phyloP scores from a whole-genome alignment of 129 eudicot genomes.

The Tagetes erecta region DNA sequence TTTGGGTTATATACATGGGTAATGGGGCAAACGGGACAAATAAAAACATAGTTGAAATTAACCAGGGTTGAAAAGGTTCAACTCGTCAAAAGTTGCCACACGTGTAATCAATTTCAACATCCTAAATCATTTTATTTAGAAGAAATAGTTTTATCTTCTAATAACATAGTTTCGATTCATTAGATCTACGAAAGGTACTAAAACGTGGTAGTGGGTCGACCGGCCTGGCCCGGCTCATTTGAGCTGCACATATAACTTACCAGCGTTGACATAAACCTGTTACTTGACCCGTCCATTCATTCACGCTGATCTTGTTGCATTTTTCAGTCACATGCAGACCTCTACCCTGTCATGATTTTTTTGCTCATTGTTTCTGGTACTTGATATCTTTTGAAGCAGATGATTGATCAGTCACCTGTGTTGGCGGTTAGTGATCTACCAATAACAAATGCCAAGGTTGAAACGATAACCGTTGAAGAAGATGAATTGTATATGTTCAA shows the following conservation, averaged over 20 bases:
- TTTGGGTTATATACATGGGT: not conserved
- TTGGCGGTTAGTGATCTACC: not conserved
- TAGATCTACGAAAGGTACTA: not conserved
- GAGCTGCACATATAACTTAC: not conserved
- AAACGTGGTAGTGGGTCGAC: not conserved
- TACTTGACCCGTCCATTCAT: not conserved
- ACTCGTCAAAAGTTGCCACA: not conserved
- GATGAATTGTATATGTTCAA: not conserved
- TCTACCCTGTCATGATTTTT: not conserved
- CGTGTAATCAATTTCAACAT: not conserved
- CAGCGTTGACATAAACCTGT: not conserved
- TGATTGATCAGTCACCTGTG: not conserved
- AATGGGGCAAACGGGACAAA: not conserved
- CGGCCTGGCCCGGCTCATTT: not conserved
- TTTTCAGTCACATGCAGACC: not conserved
- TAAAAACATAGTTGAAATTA: not conserved
- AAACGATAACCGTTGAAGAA: not conserved
- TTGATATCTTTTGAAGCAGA: not conserved
- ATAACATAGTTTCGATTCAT: not conserved
- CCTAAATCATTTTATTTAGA: not conserved
- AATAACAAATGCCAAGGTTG: not conserved
- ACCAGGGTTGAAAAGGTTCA: not conserved
- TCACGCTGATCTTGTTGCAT: not conserved
- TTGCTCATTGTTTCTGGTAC: not conserved
- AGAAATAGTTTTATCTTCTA: not conserved